These are phyloP conservation scores for Rubus parviflorus DNA, from an alignment of 306 rosid species.

Conservation along the genomic window DNA sequence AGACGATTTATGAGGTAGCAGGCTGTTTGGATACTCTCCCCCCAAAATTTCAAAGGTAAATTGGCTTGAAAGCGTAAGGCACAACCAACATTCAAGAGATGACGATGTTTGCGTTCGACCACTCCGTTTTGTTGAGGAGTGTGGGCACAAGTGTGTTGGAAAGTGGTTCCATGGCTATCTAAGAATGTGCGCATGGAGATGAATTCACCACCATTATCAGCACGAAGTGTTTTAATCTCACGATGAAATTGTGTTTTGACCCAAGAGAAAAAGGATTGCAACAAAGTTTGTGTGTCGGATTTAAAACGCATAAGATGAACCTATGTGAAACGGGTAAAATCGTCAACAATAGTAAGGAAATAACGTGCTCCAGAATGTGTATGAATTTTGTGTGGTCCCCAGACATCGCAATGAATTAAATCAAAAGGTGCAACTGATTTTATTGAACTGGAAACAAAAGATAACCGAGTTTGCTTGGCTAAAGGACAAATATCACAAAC, in stretches of 20 bases:
- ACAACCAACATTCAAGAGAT: not conserved
- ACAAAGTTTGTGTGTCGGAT: not conserved
- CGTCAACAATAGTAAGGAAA: not conserved
- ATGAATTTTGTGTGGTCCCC: not conserved
- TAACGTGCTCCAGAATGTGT: not conserved
- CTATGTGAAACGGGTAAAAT: not conserved
- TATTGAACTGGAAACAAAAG: not conserved
- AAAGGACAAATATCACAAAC: not conserved
- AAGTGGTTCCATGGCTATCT: not conserved
- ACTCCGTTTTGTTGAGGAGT: not conserved
- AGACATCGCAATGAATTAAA: not conserved
- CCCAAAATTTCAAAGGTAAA: not conserved
- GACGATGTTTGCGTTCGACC: not conserved
- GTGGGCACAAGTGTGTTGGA: not conserved
- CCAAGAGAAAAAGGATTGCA: not conserved
- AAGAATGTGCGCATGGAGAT: not conserved
- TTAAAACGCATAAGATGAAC: not conserved
- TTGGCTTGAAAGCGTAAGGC: not conserved
- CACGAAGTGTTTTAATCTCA: not conserved
- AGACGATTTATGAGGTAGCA: not conserved
- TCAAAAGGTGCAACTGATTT: not conserved
- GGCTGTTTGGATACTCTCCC: not conserved
- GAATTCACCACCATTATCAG: not conserved
- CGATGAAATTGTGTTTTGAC: not conserved
- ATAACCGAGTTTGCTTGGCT: not conserved